A percentile compares a stretch with the other conserved stretches of the same genome.
These are phyloP conservation scores for Exsudoporus floridanus DNA, from an alignment of 1,284 basidiomycete species.

Conservation along the genomic window DNA sequence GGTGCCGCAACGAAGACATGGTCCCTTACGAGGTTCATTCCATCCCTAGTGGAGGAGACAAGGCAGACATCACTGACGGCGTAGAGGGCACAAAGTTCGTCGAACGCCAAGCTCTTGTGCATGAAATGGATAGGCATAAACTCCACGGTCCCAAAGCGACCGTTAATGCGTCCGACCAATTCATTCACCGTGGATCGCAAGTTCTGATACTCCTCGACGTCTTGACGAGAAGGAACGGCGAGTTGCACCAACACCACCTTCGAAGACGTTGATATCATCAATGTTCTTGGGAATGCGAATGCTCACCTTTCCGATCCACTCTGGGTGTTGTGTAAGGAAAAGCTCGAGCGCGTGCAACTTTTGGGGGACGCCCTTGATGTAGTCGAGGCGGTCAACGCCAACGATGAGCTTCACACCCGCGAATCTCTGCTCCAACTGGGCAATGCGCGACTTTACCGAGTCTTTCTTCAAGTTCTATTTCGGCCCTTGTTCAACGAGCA, in stretches of 20 bases:
- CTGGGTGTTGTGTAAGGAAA: conserved; percentile 95
- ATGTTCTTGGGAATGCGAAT: background rate
- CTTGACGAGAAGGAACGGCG: conserved; percentile 95
- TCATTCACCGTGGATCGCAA: conserved; percentile 95
- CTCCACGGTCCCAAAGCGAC: conserved; percentile 96
- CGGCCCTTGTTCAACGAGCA: conserved; percentile 2
- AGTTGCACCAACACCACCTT: conserved; percentile 94
- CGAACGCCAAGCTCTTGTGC: conserved; percentile 92
- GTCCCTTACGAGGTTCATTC: conserved; percentile 88
- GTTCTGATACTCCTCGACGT: conserved; percentile 99
- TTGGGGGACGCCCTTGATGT: conserved; percentile 99
- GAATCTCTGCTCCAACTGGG: conserved; percentile 85
- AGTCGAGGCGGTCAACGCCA: conserved; percentile 96
- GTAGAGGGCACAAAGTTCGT: conserved; percentile 96
- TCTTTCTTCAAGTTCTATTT: conserved; percentile 74
- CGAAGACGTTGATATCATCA: conserved; percentile 4
- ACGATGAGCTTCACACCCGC: conserved; percentile 97
- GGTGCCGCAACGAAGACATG: conserved; percentile 4
- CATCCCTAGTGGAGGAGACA: conserved; percentile 93
- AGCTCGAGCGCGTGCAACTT: conserved; percentile 96
- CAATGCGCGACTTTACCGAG: conserved; percentile 77
- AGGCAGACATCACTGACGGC: conserved; percentile 96
- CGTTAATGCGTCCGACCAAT: conserved; percentile 96
- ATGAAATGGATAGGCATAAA: conserved; percentile 99
- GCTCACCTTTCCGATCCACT: conserved; percentile 94